A percentile compares a stretch with the other conserved stretches of the same genome.
These are phyloP conservation scores for Ulvella scutata DNA, from an alignment of 139 green algal species.

Conservation along the genomic window DNA sequence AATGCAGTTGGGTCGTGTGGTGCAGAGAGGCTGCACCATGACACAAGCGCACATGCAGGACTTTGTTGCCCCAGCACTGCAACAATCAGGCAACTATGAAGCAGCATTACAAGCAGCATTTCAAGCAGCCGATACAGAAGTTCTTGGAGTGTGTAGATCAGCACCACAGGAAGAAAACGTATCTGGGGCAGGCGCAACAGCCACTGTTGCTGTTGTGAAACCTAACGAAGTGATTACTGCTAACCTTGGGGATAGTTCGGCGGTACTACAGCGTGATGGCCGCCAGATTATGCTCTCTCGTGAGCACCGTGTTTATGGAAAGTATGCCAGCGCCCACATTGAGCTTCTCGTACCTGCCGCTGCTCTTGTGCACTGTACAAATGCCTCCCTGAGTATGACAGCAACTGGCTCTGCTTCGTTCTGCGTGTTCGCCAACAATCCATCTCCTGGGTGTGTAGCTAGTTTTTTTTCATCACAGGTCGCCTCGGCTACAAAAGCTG, in stretches of 20 bases:
- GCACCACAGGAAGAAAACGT: background rate
- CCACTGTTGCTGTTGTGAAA: slow-evolving; percentile 16
- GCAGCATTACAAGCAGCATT: slow-evolving; percentile 11
- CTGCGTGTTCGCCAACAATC: too few species aligned
- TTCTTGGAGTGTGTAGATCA: slow-evolving; percentile 20
- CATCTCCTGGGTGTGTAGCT: too few species aligned
- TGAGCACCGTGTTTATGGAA: slow-evolving; percentile 36
- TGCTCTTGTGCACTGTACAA: too few species aligned
- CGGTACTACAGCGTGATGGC: slow-evolving; percentile 19
- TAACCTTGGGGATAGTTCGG: slow-evolving; percentile 20
- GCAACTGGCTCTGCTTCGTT: too few species aligned
- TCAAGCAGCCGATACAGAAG: slow-evolving; percentile 20
- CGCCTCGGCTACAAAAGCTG: too few species aligned
- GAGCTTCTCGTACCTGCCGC: too few species aligned
- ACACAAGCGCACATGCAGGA: background rate
- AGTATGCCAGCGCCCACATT: background rate
- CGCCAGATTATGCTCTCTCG: slow-evolving; percentile 11
- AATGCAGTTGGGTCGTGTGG: too few species aligned
- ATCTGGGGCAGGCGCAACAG: slow-evolving; percentile 12
- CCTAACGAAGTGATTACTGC: slow-evolving; percentile 7
- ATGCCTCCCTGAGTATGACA: too few species aligned
- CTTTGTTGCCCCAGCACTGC: background rate
- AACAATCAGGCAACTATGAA: background rate
- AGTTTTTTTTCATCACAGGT: too few species aligned
- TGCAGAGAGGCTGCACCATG: too few species aligned